Evolutionary conservation across 495 filamentous ascomycete species (phyloP), one percentile per base, ranked within the genome.

Genomic region (Penicillium verhagenii): DNA sequence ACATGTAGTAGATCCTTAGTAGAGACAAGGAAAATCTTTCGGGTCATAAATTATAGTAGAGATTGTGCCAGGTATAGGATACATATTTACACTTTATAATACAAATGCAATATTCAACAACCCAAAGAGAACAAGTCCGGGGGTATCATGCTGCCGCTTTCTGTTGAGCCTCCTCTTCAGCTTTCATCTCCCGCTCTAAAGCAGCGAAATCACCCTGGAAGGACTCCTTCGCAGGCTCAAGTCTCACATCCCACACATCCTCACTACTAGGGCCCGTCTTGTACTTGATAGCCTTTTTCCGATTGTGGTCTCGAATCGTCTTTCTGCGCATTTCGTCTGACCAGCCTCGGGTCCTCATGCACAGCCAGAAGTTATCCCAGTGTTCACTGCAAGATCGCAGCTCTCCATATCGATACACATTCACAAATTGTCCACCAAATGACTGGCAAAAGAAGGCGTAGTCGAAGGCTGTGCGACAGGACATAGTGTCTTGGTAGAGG

Each of bases 401-500:
- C 37, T 67, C 70, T 51, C 94, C 94, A 69, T 89, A 85, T 37
- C 94, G 88, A 79, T 98, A 98, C 7, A 97, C 77, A 58, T 86
- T 82, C 57, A 85, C 79, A 74, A 92, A 94, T 66, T 96, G 91
- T 0, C 92, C 89, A 21, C 92, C 94, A 3, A 95, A 79, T 0
- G 90, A 92, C 64, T 94, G 88, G 80, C 94, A 98, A 82, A 96
- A 90, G 81, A 89, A 97, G 47, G 95, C 92, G 47, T 82, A 79
- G 78, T 98, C 94, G 79, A 98, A 98, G 65, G 90, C 86, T 46
- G 83, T 73, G 51, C 90, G 85, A 79, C 94, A 98, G 66, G 88
- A 93, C 85, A 97, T 91, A 55, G 74, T 85, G 37, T 82, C 84
- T 1, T 90, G 86, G 57, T 92, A 89, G 51, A 88, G 78, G 54